Conservation (phyloP, 371 early-diverging fungal genomes). For the Mortierella sp. region DNA sequence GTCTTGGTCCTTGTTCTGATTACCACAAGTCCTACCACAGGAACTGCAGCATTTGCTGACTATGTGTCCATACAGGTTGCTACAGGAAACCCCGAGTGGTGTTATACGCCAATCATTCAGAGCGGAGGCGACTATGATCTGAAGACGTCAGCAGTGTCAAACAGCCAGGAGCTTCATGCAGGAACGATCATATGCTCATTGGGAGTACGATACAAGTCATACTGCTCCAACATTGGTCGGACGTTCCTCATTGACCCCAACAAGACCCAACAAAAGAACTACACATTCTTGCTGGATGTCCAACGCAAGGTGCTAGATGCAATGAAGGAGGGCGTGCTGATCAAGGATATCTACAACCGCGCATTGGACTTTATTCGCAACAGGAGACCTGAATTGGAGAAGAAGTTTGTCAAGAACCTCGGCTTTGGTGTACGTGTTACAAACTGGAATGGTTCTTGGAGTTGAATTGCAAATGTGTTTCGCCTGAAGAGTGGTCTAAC, state of each 20-base stretch:
- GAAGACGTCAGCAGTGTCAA: conserved; percentile 83
- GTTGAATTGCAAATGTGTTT: too few species aligned
- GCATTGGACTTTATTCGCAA: conserved; percentile 75
- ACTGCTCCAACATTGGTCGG: conserved; percentile 93
- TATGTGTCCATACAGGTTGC: conserved; percentile 27
- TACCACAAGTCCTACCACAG: too few species aligned
- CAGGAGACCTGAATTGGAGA: conserved; percentile 88
- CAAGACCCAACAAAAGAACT: conserved; percentile 92
- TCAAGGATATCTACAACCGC: conserved; percentile 81
- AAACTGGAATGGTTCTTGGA: conserved; percentile 1
- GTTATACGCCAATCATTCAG: conserved; percentile 96
- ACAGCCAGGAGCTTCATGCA: conserved; percentile 76
- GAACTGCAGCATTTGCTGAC: too few species aligned
- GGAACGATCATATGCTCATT: conserved; percentile 94
- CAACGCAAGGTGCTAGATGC: conserved; percentile 76
- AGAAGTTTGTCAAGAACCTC: conserved; percentile 82
- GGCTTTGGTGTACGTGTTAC: conserved; percentile 80
- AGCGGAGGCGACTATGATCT: conserved; percentile 95
- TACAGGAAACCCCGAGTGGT: conserved; percentile 82
- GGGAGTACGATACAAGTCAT: conserved; percentile 92
- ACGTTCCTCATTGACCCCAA: conserved; percentile 94
- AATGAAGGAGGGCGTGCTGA: conserved; percentile 82
- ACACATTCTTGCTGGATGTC: conserved; percentile 86
- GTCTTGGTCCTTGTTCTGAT: neutral
- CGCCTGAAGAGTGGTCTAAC: too few species aligned